Percentiles rank a stretch among this genome's conserved stretches.
Evolutionary conservation across 2,329 filamentous ascomycete species (phyloP).

Genomic region (Mariannaea sp.): DNA sequence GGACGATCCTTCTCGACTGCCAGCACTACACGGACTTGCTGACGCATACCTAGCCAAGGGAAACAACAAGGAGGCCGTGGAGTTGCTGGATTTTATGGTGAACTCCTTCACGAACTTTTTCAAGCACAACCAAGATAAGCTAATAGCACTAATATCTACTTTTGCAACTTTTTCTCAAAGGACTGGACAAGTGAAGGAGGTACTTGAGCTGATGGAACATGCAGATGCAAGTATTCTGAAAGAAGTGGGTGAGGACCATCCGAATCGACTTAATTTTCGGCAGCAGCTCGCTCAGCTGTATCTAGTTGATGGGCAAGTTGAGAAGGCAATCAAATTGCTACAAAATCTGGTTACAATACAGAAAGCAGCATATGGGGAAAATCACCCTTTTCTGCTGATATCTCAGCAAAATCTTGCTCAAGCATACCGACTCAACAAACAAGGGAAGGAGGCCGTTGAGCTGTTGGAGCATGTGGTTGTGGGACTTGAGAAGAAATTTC

Average conservation of each 20-base stretch:
- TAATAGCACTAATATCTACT: neutral
- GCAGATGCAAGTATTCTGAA: neutral
- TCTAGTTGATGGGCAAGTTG: neutral
- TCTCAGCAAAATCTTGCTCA: no score
- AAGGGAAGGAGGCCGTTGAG: no score
- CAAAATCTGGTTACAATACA: neutral
- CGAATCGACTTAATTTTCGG: neutral
- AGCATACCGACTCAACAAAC: no score
- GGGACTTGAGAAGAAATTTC: no score
- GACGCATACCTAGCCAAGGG: slow-evolving; percentile 4
- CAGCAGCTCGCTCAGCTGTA: neutral
- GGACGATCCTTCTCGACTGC: slow-evolving; percentile 3
- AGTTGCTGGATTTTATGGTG: neutral
- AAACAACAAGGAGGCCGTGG: no score
- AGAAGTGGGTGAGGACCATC: neutral
- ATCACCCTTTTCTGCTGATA: no score
- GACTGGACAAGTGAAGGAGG: neutral
- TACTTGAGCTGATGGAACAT: neutral
- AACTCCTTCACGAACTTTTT: no score
- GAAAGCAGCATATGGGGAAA: neutral
- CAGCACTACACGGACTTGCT: slow-evolving; percentile 17
- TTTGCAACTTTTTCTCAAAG: neutral
- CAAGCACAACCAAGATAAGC: no score
- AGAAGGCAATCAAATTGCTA: neutral
- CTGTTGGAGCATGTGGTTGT: no score